These are phyloP conservation scores for Xeromyces bisporus DNA, from an alignment of 495 filamentous ascomycete genomes.

Conservation along the genomic window DNA sequence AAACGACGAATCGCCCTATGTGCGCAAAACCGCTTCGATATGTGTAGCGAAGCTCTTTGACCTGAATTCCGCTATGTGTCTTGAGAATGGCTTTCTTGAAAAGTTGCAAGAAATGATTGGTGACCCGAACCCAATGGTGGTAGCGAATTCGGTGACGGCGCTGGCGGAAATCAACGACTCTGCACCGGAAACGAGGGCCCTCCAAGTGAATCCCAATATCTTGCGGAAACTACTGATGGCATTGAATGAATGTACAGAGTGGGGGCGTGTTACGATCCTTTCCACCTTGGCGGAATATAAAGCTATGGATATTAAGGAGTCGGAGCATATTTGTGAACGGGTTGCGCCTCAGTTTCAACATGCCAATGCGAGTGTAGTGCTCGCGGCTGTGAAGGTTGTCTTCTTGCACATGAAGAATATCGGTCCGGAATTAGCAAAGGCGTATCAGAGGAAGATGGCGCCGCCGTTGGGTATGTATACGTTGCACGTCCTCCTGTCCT, in stretches of 20 bases:
- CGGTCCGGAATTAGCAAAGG: constrained; percentile 54
- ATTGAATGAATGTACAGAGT: constrained; percentile 95
- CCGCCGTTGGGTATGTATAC: constrained; percentile 75
- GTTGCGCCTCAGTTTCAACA: constrained; percentile 97
- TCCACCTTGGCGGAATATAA: constrained; percentile 79
- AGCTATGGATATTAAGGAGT: constrained; percentile 75
- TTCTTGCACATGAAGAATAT: constrained; percentile 91
- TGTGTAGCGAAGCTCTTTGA: constrained; percentile 98
- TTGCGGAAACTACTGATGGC: constrained; percentile 95
- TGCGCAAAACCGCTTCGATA: constrained; percentile 93
- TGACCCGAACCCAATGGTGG: constrained; percentile 97
- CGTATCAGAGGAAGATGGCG: constrained; percentile 95
- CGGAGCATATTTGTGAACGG: constrained; percentile 95
- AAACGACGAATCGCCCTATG: constrained; percentile 93
- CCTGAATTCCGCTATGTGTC: constrained; percentile 73
- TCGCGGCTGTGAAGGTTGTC: constrained; percentile 93
- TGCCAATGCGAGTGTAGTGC: constrained; percentile 89
- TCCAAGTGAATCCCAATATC: constrained; percentile 61
- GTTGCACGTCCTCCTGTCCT: no score
- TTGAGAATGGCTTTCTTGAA: constrained; percentile 94
- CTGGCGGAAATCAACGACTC: constrained; percentile 81
- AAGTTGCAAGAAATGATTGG: constrained; percentile 93
- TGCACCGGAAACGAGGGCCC: constrained; percentile 74
- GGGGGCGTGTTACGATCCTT: constrained; percentile 93
- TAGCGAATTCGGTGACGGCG: constrained; percentile 90